Base-by-base conservation (phyloP, 805 yeast species). In the Komagataella ulmi region DNA sequence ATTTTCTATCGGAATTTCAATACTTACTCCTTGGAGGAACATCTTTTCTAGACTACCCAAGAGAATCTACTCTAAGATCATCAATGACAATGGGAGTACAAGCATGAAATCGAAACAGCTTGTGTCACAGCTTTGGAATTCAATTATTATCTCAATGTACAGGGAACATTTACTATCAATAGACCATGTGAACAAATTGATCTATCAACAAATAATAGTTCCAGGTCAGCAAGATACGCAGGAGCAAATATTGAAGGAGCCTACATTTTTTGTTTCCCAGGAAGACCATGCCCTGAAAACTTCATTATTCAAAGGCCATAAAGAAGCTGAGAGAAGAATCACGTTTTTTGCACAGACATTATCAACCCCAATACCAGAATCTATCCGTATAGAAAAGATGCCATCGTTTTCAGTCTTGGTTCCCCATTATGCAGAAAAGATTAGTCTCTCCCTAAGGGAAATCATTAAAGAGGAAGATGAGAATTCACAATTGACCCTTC, bases 21-120 rank as follows among this genome's bases (percentile, higher is more conserved):
- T 76, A 19, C 65, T 79, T 65, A 74, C 83, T 4, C 82, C 81
- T 2, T 77, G 82, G 83, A 70, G 78, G 57, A 77, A 77, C 59
- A 71, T 76, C 6, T 77, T 73, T 58, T 69, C 77, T 7, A 61
- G 79, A 44, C 60, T 77, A 7, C 82, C 82, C 1, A 71, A 71
- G 53, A 59, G 83, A 52, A 75, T 77, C 2, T 69, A 71, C 53
- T 71, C 79, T 2, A 77, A 77, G 54, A 59, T 77, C 3, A 62
- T 77, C 2, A 65, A 72, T 2, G 69, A 59, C 61, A 68, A 74
- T 3, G 75, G 71, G 49, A 73, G 72, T 48, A 67, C 71, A 14
- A 72, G 68, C 53, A 70, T 68, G 53, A 72, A 73, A 30, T 58
- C 68, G 5, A 68, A 65, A 51, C 59, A 64, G n/a, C 56, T 74